These are phyloP conservation scores for Zygosaccharomyces pseudobailii DNA, from an alignment of 1,139 yeast species.

Conservation along the genomic window DNA sequence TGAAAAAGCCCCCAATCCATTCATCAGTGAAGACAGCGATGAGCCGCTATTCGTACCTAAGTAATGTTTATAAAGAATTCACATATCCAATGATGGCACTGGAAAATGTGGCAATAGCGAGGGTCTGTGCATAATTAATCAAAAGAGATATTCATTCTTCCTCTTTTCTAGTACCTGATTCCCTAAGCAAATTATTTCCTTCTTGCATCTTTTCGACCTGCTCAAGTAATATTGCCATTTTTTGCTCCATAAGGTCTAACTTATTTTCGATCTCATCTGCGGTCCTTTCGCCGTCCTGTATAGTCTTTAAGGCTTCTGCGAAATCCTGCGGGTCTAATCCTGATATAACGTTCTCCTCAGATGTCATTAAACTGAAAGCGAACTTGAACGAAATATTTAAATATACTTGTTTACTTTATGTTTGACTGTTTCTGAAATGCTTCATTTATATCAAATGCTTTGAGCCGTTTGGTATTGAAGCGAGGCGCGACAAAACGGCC, in stretches of 20 bases:
- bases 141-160: neutral
- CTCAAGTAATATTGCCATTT: constrained; percentile 37
- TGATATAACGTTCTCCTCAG: neutral
- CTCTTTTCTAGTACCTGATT: neutral
- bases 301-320: constrained; percentile 34
- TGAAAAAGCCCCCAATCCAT: constrained; percentile 64
- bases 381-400: neutral
- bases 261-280: constrained; percentile 51
- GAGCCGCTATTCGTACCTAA: constrained; percentile 40
- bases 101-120: neutral
- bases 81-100: neutral
- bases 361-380: neutral
- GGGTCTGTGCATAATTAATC: no score
- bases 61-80: constrained; percentile 5
- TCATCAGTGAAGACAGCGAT: constrained; percentile 34
- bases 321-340: constrained; percentile 11
- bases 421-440: neutral
- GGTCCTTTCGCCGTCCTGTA: constrained; percentile 53
- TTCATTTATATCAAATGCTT: neutral
- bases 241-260: constrained; percentile 52
- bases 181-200: neutral
- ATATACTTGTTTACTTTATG: neutral
- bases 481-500: neutral
- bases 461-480: neutral
- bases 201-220: constrained; percentile 16